A percentile compares a stretch with the other conserved stretches of the same genome.
phyloP scores from a whole-genome alignment of 2,329 filamentous ascomycete genomes.

The Cladorrhinum sp. region DNA sequence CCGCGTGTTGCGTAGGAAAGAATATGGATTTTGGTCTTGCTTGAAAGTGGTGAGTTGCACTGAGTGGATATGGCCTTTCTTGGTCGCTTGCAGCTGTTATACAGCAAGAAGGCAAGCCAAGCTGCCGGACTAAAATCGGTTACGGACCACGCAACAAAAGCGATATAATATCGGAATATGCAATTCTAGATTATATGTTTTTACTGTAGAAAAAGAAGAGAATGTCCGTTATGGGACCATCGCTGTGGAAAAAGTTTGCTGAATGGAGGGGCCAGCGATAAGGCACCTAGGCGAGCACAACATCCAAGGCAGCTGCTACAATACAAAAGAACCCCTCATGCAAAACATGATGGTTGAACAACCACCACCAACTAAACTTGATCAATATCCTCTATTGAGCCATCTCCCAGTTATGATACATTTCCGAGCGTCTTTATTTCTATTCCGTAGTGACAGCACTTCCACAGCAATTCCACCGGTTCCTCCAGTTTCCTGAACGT shows the following conservation, averaged over 20 bases:
- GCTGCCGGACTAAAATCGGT: neutral
- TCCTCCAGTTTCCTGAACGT: neutral
- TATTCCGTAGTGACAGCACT: neutral
- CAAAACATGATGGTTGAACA: neutral
- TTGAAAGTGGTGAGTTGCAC: neutral
- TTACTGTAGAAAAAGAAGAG: too few relatives aligned
- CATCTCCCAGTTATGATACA: slow-evolving; percentile 6
- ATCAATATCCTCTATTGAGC: neutral
- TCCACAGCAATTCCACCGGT: neutral
- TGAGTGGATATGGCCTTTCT: neutral
- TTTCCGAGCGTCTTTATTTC: neutral
- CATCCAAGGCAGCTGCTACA: neutral
- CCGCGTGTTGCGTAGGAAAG: too few relatives aligned
- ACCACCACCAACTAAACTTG: neutral
- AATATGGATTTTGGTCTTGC: neutral
- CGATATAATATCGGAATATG: too few relatives aligned
- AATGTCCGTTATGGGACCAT: too few relatives aligned
- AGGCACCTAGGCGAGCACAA: neutral
- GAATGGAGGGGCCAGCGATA: neutral
- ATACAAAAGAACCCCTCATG: neutral
- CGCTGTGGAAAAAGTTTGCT: too few relatives aligned
- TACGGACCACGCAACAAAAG: neutral
- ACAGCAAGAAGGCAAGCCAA: neutral
- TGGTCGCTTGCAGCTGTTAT: neutral
- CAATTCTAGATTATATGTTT: too few relatives aligned